phyloP scores from a whole-genome alignment of 78 protist species.

The Tieghemostelium lacteum region DNA sequence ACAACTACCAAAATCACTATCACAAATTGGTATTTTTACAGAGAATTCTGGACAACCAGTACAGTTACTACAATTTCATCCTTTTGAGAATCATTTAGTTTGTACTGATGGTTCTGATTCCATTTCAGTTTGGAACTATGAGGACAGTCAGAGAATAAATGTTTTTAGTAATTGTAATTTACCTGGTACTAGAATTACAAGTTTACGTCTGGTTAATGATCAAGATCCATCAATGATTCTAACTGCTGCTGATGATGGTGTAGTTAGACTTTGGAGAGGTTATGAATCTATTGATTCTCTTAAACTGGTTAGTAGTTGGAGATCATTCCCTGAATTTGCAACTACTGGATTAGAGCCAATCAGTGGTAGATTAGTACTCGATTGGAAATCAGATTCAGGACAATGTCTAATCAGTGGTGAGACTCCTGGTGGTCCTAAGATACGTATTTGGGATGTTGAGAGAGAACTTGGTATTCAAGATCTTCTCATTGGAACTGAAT shows the following conservation, averaged over 20 bases:
- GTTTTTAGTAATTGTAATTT: constrained; percentile 76
- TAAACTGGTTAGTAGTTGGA: constrained; percentile 78
- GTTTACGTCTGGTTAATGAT: constrained; percentile 78
- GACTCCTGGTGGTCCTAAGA: constrained; percentile 45
- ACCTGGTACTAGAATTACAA: constrained; percentile 69
- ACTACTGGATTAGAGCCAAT: constrained; percentile 66
- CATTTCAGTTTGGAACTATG: constrained; percentile 86
- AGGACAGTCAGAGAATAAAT: constrained; percentile 33
- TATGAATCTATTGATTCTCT: constrained; percentile 23
- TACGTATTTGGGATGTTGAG: constrained; percentile 89
- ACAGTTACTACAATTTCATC: constrained; percentile 75
- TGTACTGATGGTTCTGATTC: constrained; percentile 72
- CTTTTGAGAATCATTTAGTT: constrained; percentile 66
- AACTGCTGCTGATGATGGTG: constrained; percentile 88
- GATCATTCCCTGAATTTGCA: constrained; percentile 75
- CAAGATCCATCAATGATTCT: constrained; percentile 42
- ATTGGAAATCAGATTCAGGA: constrained; percentile 76
- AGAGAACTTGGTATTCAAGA: constrained; percentile 68
- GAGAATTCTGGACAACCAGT: constrained; percentile 55
- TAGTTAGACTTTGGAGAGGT: constrained; percentile 83
- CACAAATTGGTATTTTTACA: constrained; percentile 48
- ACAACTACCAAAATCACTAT: constrained; percentile 54
- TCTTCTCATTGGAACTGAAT: constrained; percentile 50
- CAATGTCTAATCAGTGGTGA: constrained; percentile 60
- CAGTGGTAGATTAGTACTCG: constrained; percentile 45